phyloP scores from a whole-genome alignment of 495 filamentous ascomycete genomes.

The Aspergillus coremiiformis region DNA sequence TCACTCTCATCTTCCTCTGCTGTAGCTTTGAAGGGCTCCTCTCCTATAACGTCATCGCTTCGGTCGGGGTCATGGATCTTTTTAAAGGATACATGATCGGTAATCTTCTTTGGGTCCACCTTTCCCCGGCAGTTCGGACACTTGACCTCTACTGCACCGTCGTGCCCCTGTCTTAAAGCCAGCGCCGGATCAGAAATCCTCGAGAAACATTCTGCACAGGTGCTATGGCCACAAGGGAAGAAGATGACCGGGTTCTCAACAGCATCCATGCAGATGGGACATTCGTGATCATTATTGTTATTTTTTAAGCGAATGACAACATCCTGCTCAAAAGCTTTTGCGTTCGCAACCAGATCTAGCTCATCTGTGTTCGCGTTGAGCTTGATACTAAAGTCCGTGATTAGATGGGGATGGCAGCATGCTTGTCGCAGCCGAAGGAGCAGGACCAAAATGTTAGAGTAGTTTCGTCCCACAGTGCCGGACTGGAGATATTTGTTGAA shows the following conservation, averaged over 20 bases:
- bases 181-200: constrained; percentile 57
- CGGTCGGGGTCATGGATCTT: constrained; percentile 59
- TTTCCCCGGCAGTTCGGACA: constrained; percentile 71
- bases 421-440: constrained; percentile 79
- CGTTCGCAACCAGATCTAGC: constrained; percentile 60
- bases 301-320: constrained; percentile 65
- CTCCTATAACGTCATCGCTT: constrained; percentile 19
- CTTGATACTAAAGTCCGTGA: constrained; percentile 59
- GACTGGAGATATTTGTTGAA: constrained; percentile 74
- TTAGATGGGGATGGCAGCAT: constrained; percentile 90
- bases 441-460: constrained; percentile 76
- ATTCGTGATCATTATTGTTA: constrained; percentile 51
- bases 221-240: constrained; percentile 78
- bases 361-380: constrained; percentile 45
- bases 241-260: constrained; percentile 71
- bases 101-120: constrained; percentile 59
- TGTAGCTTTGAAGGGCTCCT: constrained; percentile 22
- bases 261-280: constrained; percentile 75
- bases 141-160: constrained; percentile 45
- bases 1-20: constrained; percentile 35
- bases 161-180: constrained; percentile 50
- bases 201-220: constrained; percentile 72
- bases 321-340: constrained; percentile 49
- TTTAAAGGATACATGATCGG: constrained; percentile 66
- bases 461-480: constrained; percentile 68